Evolutionary conservation across 1,284 basidiomycete species (phyloP).

Genomic region (Trametes hirsuta): DNA sequence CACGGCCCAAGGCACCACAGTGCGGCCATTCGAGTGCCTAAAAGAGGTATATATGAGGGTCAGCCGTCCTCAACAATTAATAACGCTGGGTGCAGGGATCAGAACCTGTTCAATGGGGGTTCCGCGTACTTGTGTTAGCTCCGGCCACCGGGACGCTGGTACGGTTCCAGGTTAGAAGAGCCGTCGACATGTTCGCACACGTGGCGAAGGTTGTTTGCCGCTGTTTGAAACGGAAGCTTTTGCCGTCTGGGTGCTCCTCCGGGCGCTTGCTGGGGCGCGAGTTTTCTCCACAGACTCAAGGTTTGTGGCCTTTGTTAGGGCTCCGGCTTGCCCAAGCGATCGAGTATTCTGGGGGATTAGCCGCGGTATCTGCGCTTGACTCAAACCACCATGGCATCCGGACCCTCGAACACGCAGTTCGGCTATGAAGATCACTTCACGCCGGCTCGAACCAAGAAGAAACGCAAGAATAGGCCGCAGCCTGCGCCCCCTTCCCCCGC

Average conservation of each 20-base stretch:
- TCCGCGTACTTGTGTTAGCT: too few species aligned
- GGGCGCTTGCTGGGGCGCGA: neutral
- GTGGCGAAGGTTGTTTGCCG: slow-evolving; percentile 3
- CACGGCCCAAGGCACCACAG: too few species aligned
- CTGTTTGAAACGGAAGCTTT: slow-evolving; percentile 14
- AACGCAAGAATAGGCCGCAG: slow-evolving; percentile 35
- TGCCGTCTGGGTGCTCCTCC: neutral
- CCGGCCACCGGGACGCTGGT: too few species aligned
- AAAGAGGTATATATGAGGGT: too few species aligned
- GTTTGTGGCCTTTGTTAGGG: neutral
- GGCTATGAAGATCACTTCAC: slow-evolving; percentile 40
- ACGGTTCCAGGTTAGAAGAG: too few species aligned
- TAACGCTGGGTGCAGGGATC: too few species aligned
- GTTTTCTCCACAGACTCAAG: neutral
- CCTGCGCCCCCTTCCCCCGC: slow-evolving; percentile 23
- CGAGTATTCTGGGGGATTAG: neutral
- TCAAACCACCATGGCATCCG: slow-evolving; percentile 10
- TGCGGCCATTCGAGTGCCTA: too few species aligned
- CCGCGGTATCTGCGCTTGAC: neutral
- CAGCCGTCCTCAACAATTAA: too few species aligned
- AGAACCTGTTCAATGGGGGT: too few species aligned
- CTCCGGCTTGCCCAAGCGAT: neutral
- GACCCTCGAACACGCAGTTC: slow-evolving; percentile 30
- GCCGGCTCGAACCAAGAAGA: slow-evolving; percentile 37
- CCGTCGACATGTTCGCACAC: neutral